These are phyloP conservation scores for Penicillium fimorum DNA, from an alignment of 495 filamentous ascomycete genomes.

Conservation along the genomic window DNA sequence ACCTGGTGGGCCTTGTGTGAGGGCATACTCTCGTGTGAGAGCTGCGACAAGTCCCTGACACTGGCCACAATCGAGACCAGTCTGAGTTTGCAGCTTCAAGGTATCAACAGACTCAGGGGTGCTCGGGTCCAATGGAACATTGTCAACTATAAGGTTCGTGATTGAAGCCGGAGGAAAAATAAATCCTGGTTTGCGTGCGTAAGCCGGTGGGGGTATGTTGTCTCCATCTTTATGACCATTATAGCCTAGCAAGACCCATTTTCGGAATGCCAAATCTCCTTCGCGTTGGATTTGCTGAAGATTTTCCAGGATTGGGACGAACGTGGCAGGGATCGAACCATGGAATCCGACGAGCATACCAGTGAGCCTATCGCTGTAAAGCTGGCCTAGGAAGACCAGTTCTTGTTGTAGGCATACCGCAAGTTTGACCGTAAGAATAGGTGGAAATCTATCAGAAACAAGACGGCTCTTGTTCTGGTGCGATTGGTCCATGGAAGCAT, in stretches of 20 bases:
- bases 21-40: conserved; percentile 16
- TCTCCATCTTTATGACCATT: neutral
- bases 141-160: neutral
- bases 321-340: conserved; percentile 15
- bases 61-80: conserved; percentile 15
- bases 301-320: conserved; percentile 14
- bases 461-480: conserved; percentile 12
- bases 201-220: conserved; percentile 8
- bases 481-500: conserved; percentile 6
- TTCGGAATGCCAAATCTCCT: conserved; percentile 4
- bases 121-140: conserved; percentile 3
- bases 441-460: conserved; percentile 7
- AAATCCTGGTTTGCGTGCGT: conserved; percentile 11
- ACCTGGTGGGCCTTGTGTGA: conserved; percentile 18
- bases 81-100: conserved; percentile 7
- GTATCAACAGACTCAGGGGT: conserved; percentile 1
- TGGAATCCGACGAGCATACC: conserved; percentile 15
- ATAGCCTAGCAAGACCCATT: conserved; percentile 10
- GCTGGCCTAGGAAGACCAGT: neutral
- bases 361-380: conserved; percentile 7
- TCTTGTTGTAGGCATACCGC: conserved; percentile 8
- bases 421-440: conserved; percentile 19
- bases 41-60: conserved; percentile 11
- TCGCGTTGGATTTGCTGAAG: conserved; percentile 10
- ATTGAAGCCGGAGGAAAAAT: conserved; percentile 7